Evolutionary conservation across 108 stramenopile species (phyloP).

Genomic region (Skeletonema grethae): DNA sequence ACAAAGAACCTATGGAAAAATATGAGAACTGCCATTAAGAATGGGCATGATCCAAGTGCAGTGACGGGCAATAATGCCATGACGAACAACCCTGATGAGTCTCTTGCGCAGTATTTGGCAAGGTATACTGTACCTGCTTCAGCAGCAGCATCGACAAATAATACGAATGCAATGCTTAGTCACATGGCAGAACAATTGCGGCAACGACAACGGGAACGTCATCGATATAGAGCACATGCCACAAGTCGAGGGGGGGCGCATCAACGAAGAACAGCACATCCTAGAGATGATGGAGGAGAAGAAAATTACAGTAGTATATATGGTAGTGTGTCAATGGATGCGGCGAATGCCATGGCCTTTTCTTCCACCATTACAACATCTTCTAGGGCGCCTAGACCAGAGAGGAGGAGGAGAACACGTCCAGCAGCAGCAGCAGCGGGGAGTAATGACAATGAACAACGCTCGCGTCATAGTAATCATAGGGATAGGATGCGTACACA

Average conservation of each 20-base stretch:
- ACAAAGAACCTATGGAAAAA: slow-evolving; percentile 18
- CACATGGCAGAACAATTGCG: background rate
- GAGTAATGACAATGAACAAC: background rate
- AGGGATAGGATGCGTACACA: slow-evolving; percentile 13
- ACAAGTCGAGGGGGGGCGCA: background rate
- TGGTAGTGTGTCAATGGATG: background rate
- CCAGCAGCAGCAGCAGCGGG: too few relatives aligned
- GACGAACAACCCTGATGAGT: background rate
- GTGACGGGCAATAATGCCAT: background rate
- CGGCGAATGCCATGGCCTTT: background rate
- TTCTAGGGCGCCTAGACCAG: background rate
- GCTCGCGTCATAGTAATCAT: slow-evolving; percentile 1
- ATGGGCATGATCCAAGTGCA: slow-evolving; percentile 17
- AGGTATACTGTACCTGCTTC: background rate
- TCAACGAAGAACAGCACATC: background rate
- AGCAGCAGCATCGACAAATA: background rate
- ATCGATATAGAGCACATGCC: background rate
- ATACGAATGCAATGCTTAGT: background rate
- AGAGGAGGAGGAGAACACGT: background rate
- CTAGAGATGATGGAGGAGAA: background rate
- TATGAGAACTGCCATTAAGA: slow-evolving; percentile 21
- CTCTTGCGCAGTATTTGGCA: slow-evolving; percentile 5
- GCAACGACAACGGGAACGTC: background rate
- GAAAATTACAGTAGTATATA: background rate
- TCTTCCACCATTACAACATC: background rate